These are phyloP conservation scores for Nicotiana knightiana DNA, from an alignment of 257 asterid species.

Conservation along the genomic window DNA sequence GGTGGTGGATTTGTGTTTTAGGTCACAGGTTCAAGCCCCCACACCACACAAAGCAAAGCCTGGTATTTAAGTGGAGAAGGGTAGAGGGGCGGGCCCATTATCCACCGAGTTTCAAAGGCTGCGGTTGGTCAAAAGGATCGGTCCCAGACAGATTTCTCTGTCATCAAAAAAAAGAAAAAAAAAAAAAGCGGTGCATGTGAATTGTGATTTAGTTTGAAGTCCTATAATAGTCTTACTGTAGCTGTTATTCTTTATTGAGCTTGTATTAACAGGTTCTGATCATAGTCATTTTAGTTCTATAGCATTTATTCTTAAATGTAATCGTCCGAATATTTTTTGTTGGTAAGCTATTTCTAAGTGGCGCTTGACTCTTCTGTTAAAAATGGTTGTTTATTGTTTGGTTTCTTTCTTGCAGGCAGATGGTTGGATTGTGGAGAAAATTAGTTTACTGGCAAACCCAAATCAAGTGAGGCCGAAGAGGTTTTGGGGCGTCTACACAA, in stretches of 20 bases:
- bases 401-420: conserved; percentile 61
- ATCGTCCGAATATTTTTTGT: background rate
- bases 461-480: conserved; percentile 85
- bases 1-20: too few species aligned
- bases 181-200: background rate
- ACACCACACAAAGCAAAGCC: too few species aligned
- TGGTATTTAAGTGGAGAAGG: too few species aligned
- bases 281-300: background rate
- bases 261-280: background rate
- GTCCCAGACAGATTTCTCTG: too few species aligned
- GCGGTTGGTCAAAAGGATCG: too few species aligned
- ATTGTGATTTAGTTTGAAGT: background rate
- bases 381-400: conserved; percentile 1
- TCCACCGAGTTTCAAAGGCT: too few species aligned
- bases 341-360: background rate
- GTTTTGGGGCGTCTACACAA: conserved; percentile 98
- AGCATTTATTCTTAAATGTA: background rate
- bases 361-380: background rate
- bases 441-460: conserved; percentile 81
- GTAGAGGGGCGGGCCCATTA: too few species aligned
- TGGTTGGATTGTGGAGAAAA: conserved; percentile 95
- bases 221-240: background rate
- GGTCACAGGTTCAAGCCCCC: too few species aligned
- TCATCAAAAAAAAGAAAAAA: too few species aligned
- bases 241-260: background rate